Conservation (phyloP, 495 filamentous ascomycete genomes). For the Friedmanniomyces endolithicus region DNA sequence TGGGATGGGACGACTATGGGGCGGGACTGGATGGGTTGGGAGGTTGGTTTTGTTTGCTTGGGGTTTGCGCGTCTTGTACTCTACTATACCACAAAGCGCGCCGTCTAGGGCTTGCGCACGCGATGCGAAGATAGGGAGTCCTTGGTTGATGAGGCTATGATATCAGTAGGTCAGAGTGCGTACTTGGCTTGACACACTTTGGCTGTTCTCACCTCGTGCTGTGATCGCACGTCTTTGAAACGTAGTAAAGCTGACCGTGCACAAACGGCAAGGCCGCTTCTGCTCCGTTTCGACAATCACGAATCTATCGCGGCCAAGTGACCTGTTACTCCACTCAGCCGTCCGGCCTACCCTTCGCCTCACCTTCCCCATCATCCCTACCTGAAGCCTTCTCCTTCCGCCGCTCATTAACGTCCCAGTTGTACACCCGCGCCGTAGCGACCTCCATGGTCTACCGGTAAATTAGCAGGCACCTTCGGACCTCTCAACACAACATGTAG, state of each 20-base stretch:
- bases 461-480: background rate
- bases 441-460: slow-evolving; percentile 82
- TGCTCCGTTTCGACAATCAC: too few species aligned
- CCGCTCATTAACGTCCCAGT: slow-evolving; percentile 93
- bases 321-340: background rate
- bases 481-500: too few species aligned
- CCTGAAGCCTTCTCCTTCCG: slow-evolving; percentile 72
- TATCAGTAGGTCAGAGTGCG: background rate
- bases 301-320: too few species aligned
- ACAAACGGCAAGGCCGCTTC: too few species aligned
- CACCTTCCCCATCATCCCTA: slow-evolving; percentile 2
- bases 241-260: too few species aligned
- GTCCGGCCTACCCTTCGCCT: slow-evolving; percentile 1
- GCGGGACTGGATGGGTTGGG: background rate
- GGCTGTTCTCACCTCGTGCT: too few species aligned
- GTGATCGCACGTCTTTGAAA: too few species aligned
- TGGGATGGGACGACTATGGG: background rate
- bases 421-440: slow-evolving; percentile 91
- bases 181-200: too few species aligned
- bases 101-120: background rate
- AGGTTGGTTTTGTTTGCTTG: background rate
- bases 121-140: background rate
- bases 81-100: slow-evolving; percentile 1
- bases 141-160: background rate
- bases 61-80: background rate